phyloP scores from a whole-genome alignment of 148 eudicot genomes.

The Cornus florida region DNA sequence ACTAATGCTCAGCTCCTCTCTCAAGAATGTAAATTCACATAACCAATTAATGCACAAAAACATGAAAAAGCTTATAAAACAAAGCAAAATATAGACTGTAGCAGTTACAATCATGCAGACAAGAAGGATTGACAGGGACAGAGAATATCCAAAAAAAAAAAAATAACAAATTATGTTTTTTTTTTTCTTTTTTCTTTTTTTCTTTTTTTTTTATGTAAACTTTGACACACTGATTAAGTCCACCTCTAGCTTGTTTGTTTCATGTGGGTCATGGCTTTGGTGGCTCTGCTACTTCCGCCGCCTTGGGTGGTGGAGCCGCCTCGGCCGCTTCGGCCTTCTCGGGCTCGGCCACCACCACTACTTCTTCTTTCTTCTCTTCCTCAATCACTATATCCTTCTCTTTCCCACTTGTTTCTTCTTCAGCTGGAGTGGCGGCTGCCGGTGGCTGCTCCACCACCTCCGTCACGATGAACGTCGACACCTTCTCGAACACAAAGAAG shows the following conservation, averaged over 20 bases:
- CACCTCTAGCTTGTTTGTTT: too few species aligned
- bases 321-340: not conserved
- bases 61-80: not conserved
- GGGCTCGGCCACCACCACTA: constrained; percentile 21
- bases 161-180: constrained; percentile 11
- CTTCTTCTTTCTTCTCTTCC: constrained; percentile 33
- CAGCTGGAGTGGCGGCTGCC: constrained; percentile 13
- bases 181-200: not conserved
- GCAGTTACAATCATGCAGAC: not conserved
- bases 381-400: constrained; percentile 29
- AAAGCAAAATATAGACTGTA: constrained; percentile 14
- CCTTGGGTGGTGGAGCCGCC: constrained; percentile 13
- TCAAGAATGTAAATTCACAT: not conserved
- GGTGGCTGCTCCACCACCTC: constrained; percentile 30
- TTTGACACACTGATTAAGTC: not conserved
- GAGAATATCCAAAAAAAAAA: not conserved
- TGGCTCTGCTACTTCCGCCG: constrained; percentile 26
- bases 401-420: constrained; percentile 20
- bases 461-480: constrained; percentile 43
- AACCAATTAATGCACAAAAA: not conserved
- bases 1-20: not conserved
- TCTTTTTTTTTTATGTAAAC: not conserved
- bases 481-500: constrained; percentile 57
- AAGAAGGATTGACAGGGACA: not conserved
- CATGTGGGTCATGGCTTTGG: constrained; percentile 28